Evolutionary conservation across 441 rosid species (phyloP).

Genomic region (Francoa sonchifolia): DNA sequence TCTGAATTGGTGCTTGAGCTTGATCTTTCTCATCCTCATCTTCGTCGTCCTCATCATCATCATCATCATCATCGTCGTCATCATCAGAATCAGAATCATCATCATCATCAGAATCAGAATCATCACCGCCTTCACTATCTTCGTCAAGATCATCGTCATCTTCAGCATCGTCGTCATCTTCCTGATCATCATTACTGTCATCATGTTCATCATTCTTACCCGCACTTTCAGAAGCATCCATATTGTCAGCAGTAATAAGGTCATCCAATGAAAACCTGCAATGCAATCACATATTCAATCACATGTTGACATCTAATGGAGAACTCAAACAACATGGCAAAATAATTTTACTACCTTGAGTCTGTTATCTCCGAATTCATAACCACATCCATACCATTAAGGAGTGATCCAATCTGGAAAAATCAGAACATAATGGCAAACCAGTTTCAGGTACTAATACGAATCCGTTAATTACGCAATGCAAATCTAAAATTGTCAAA

Average conservation of each 20-base stretch:
- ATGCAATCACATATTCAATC: not conserved
- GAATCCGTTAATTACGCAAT: too few relatives aligned
- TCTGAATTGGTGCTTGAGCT: too few relatives aligned
- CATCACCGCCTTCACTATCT: too few relatives aligned
- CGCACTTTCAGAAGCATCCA: conserved; percentile 15
- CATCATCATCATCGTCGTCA: conserved; percentile 10
- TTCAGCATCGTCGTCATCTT: conserved; percentile 9
- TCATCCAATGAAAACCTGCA: conserved; percentile 17
- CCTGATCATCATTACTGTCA: not conserved
- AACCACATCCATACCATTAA: not conserved
- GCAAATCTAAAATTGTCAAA: too few relatives aligned
- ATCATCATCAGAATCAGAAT: too few relatives aligned
- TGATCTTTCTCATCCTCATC: conserved; percentile 9
- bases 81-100: conserved; percentile 8
- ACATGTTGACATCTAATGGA: not conserved
- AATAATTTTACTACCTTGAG: conserved; percentile 15
- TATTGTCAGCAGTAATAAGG: conserved; percentile 14
- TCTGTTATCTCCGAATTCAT: conserved; percentile 6
- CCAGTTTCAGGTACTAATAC: not conserved
- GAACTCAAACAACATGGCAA: not conserved
- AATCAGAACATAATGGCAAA: not conserved
- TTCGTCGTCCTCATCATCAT: conserved; percentile 1
- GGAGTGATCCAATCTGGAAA: conserved; percentile 8
- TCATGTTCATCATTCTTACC: not conserved
- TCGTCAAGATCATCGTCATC: conserved; percentile 9